Evolutionary conservation across 1,139 yeast species (phyloP).

Genomic region (Sugiyamaella neomexicana): DNA sequence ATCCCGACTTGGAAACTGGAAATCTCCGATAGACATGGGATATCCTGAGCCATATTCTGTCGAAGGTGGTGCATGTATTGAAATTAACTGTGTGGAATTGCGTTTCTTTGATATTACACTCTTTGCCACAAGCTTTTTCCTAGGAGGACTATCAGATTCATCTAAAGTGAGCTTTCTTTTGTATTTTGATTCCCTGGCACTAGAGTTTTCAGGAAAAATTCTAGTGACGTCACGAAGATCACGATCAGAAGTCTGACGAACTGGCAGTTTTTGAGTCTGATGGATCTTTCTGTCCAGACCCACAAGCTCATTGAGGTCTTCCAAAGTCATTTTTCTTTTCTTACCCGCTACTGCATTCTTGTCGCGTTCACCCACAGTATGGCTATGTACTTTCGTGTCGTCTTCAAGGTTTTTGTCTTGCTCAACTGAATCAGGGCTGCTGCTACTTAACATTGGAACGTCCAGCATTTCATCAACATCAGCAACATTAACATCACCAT

Average conservation of each 20-base stretch:
- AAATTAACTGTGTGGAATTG: not conserved
- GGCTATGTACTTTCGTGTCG: not conserved
- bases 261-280: not conserved
- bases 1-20: not conserved
- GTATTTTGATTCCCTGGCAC: too few species aligned
- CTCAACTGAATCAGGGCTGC: not conserved
- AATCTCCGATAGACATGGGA: not conserved
- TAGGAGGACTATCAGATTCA: not conserved
- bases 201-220: too few species aligned
- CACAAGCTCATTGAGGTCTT: not conserved
- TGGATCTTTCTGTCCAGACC: not conserved
- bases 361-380: too few species aligned
- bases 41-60: not conserved
- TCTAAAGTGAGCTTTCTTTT: not conserved
- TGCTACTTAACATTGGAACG: not conserved
- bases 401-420: not conserved
- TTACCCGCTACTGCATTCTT: not conserved
- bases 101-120: not conserved
- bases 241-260: not conserved
- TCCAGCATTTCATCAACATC: conserved; percentile 2
- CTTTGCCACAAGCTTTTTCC: conserved; percentile 4
- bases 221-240: not conserved
- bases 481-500: conserved; percentile 7
- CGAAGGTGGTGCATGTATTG: conserved; percentile 3
- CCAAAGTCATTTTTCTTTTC: conserved; percentile 8